Percentiles rank a stretch among this genome's conserved stretches.
Conservation (phyloP, 1,139 yeast species). For the Pichia sp. region DNA sequence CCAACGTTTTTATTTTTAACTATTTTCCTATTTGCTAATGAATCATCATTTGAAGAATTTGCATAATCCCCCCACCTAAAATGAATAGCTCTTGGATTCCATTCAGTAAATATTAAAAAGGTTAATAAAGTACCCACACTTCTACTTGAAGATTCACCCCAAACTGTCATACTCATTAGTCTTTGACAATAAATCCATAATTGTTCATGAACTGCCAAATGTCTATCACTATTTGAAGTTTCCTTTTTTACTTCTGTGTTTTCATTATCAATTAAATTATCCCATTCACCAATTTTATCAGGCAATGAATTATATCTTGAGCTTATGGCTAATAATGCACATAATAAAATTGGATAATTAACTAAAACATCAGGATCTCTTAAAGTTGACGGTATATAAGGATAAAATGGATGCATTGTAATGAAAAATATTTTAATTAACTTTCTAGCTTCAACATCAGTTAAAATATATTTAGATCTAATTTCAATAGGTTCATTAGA, state of each 20-base stretch:
- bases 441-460: constrained; percentile 60
- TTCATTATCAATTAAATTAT: constrained; percentile 16
- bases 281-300: constrained; percentile 20
- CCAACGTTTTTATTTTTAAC: constrained; percentile 13
- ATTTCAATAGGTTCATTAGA: constrained; percentile 33
- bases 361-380: constrained; percentile 62
- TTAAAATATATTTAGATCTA: constrained; percentile 28
- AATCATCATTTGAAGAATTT: constrained; percentile 39
- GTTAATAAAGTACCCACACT: constrained; percentile 84
- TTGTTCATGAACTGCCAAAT: constrained; percentile 65
- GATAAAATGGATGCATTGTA: constrained; percentile 85
- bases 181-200: constrained; percentile 81
- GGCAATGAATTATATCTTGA: constrained; percentile 64
- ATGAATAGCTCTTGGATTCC: constrained; percentile 94
- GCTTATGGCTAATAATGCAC: constrained; percentile 74
- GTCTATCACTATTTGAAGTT: constrained; percentile 19
- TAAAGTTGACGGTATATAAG: constrained; percentile 71
- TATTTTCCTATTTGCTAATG: constrained; percentile 9
- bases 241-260: constrained; percentile 11
- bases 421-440: constrained; percentile 62
- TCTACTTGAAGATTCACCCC: constrained; percentile 91
- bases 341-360: constrained; percentile 71
- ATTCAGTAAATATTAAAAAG: constrained; percentile 79
- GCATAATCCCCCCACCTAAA: constrained; percentile 88
- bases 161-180: constrained; percentile 77